phyloP scores from a whole-genome alignment of 768 basidiomycete genomes.

The Amanita rimosa region DNA sequence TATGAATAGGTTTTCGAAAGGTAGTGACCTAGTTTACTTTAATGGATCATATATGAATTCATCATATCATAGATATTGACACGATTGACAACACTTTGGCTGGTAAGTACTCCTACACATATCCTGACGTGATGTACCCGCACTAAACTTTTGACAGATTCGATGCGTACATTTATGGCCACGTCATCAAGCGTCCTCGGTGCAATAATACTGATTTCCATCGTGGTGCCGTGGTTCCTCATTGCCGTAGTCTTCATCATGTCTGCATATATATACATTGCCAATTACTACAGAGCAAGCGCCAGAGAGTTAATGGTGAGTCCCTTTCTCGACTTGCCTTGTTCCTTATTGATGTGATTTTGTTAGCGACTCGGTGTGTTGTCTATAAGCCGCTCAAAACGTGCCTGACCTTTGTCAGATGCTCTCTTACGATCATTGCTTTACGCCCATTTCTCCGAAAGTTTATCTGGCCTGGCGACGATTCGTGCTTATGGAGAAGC shows the following conservation, averaged over 20 bases:
- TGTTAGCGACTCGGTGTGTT: slow-evolving; percentile 42
- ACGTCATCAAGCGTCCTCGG: slow-evolving; percentile 61
- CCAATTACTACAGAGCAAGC: slow-evolving; percentile 75
- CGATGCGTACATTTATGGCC: slow-evolving; percentile 58
- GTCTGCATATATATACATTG: slow-evolving; percentile 56
- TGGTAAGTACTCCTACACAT: slow-evolving; percentile 19
- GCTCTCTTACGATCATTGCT: slow-evolving; percentile 77
- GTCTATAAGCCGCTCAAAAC: not conserved
- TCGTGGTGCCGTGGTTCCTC: slow-evolving; percentile 77
- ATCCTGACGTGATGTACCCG: not conserved
- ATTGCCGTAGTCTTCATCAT: slow-evolving; percentile 55
- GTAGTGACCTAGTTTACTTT: slow-evolving; percentile 15
- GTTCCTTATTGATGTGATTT: not conserved
- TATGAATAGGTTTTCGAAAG: slow-evolving; percentile 85
- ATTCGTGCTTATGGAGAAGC: slow-evolving; percentile 82
- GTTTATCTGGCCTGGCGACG: slow-evolving; percentile 74
- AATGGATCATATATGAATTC: not conserved
- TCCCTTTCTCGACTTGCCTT: slow-evolving; percentile 1
- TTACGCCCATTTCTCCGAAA: slow-evolving; percentile 91
- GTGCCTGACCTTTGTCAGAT: slow-evolving; percentile 29
- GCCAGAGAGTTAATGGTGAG: slow-evolving; percentile 77
- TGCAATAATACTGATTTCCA: slow-evolving; percentile 67
- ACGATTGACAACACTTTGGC: slow-evolving; percentile 69
- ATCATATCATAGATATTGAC: slow-evolving; percentile 44
- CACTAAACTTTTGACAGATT: slow-evolving; percentile 27